Conservation (phyloP, 495 filamentous ascomycete species). For the Chaetomium fimeti region DNA sequence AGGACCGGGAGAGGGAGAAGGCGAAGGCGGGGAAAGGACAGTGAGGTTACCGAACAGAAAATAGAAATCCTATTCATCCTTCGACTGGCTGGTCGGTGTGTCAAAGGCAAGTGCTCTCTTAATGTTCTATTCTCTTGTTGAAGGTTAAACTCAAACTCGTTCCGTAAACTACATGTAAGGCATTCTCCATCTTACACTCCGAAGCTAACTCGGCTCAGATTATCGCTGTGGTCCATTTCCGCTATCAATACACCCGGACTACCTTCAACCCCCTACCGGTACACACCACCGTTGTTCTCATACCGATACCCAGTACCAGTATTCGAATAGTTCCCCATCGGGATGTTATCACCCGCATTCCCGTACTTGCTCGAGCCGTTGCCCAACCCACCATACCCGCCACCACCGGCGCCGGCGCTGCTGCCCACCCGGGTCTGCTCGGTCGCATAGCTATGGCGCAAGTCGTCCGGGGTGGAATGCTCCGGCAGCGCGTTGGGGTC, state of each 20-base stretch:
- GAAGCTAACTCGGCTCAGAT: neutral
- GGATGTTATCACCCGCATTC: slow-evolving; percentile 13
- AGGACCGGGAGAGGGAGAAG: slow-evolving; percentile 10
- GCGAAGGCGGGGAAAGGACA: slow-evolving; percentile 4
- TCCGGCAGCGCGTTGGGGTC: slow-evolving; percentile 39
- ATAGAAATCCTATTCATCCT: neutral
- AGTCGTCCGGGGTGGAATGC: slow-evolving; percentile 42
- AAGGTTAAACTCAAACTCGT: neutral
- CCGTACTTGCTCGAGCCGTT: slow-evolving; percentile 33
- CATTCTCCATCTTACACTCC: neutral
- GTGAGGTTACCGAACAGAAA: neutral
- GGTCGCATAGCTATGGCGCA: slow-evolving; percentile 44
- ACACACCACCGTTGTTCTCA: slow-evolving; percentile 12
- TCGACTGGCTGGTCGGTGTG: neutral
- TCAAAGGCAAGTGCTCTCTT: slow-evolving; percentile 7
- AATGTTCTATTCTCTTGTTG: neutral
- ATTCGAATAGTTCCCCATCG: slow-evolving; percentile 8
- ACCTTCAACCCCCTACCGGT: neutral
- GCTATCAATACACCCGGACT: neutral
- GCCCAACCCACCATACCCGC: slow-evolving; percentile 22
- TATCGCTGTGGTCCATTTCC: neutral
- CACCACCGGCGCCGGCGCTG: slow-evolving; percentile 3
- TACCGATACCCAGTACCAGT: slow-evolving; percentile 10
- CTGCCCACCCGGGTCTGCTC: slow-evolving; percentile 40
- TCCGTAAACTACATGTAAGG: neutral